Base-by-base conservation (phyloP, 257 asterid genomes). In the Lantana camara region DNA sequence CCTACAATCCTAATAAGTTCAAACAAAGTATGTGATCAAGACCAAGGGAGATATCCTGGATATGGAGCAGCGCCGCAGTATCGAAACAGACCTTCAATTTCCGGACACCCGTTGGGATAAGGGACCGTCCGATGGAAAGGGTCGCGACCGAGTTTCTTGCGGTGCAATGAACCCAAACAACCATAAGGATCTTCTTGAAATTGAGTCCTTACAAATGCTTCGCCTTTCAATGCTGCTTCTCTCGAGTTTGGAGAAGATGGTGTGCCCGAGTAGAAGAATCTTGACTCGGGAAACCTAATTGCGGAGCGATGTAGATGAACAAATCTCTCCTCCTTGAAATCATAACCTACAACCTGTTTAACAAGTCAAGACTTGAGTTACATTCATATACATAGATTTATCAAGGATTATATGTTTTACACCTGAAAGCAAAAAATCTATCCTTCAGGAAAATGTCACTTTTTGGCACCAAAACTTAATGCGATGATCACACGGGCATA, bases 101-200 rank as follows among this genome's bases (percentile, higher is more conserved):
- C 99, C 5, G 97, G 99, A 45, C 97, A 93, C 8, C 97, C 97
- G 52, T 81, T 87, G 9, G 99, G 99, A 74, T 93, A 90, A 61
- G 99, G 99, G 45, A 93, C 74, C 2, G 97, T 68, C 29, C 99
- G 83, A 57, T 90, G 99, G 70, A 93, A 90, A 14, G 97, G 99
- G 56, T 93, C 95, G 0, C 92, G 96, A 1, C 87, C 89, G 29
- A 87, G 74, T 67, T 87, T 93, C 60, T 93, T 93, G 60, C 75
- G 95, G 14, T 51, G 80, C 70, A 93, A 80, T 3, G 92, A 72
- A 35, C 97, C 95, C 56, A 71, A 52, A 70, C 99, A 93, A 11
- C 97, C 97, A 14, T 81, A 90, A 27, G 96, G 99, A 63, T 93
- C 99, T 40, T 82, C 95, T 50, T 75, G 75, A 73, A 93, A 93